Conservation (phyloP, 2,329 filamentous ascomycete genomes). For the Fusarium ambrosium region DNA sequence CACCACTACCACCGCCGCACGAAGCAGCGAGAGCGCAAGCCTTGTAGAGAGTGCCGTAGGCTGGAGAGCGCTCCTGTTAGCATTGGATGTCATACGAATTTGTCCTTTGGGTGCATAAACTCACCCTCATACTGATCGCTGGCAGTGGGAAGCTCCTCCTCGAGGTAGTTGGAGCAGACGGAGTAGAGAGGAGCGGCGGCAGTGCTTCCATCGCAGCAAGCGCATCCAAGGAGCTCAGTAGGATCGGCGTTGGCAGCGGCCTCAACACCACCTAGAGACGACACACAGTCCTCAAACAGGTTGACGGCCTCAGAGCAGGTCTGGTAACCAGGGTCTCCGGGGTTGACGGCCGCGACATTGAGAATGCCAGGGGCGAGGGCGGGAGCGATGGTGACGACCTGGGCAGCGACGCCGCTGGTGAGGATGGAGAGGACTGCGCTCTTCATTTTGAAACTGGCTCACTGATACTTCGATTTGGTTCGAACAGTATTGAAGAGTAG, state of each 20-base stretch:
- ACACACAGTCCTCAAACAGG: constrained; percentile 42
- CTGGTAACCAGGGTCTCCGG: constrained; percentile 42
- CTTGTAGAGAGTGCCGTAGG: constrained; percentile 46
- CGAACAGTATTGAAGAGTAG: constrained; percentile 1
- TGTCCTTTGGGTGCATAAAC: neutral
- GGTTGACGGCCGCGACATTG: constrained; percentile 44
- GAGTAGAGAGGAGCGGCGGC: constrained; percentile 47
- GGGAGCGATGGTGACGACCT: constrained; percentile 42
- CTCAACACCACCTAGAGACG: constrained; percentile 39
- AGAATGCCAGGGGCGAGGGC: constrained; percentile 36
- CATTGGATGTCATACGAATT: neutral
- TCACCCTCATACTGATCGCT: constrained; percentile 45
- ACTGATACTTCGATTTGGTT: constrained; percentile 3
- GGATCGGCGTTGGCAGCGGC: constrained; percentile 43
- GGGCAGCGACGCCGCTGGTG: constrained; percentile 45
- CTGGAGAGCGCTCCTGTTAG: constrained; percentile 35
- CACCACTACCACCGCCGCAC: constrained; percentile 20
- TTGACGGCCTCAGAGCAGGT: constrained; percentile 41
- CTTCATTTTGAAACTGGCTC: constrained; percentile 43
- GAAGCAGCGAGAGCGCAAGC: constrained; percentile 34
- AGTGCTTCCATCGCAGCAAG: constrained; percentile 44
- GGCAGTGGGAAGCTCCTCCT: constrained; percentile 38
- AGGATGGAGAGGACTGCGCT: constrained; percentile 36
- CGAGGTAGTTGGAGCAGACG: constrained; percentile 48
- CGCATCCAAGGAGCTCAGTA: constrained; percentile 44